Conservation (phyloP, 2,329 filamentous ascomycete genomes). For the Venturia effusa region DNA sequence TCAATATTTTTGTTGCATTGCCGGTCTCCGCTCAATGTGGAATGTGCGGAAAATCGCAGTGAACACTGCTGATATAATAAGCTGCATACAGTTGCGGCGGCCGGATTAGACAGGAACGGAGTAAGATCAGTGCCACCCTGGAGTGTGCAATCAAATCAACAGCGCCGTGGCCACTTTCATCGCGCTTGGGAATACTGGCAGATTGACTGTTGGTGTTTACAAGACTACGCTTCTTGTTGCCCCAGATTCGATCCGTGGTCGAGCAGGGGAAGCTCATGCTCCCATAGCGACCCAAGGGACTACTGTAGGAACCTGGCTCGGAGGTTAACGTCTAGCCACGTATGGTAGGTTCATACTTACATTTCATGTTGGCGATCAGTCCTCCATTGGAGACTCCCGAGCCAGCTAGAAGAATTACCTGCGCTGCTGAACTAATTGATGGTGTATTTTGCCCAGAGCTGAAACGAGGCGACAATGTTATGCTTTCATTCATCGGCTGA, state of each 20-base stretch:
- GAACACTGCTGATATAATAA: neutral
- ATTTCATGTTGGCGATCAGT: conserved; percentile 47
- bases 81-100: neutral
- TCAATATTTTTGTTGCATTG: neutral
- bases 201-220: conserved; percentile 35
- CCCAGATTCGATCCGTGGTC: conserved; percentile 41
- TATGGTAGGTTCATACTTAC: conserved; percentile 18
- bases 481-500: conserved; percentile 39
- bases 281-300: conserved; percentile 26
- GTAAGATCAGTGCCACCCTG: neutral
- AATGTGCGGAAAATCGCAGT: neutral
- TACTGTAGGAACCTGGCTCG: neutral
- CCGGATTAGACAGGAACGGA: neutral
- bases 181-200: conserved; percentile 35
- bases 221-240: conserved; percentile 33
- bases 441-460: conserved; percentile 36
- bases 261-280: conserved; percentile 37
- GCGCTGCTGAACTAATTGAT: conserved; percentile 27
- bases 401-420: conserved; percentile 42
- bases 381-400: conserved; percentile 41
- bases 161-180: conserved; percentile 13
- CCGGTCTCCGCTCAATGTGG: neutral
- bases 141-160: neutral
- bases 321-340: neutral
- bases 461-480: conserved; percentile 46